Evolutionary conservation across 305 asterid species (phyloP), one percentile per base, ranked within the genome.

Genomic region (Solanum hybrid): DNA sequence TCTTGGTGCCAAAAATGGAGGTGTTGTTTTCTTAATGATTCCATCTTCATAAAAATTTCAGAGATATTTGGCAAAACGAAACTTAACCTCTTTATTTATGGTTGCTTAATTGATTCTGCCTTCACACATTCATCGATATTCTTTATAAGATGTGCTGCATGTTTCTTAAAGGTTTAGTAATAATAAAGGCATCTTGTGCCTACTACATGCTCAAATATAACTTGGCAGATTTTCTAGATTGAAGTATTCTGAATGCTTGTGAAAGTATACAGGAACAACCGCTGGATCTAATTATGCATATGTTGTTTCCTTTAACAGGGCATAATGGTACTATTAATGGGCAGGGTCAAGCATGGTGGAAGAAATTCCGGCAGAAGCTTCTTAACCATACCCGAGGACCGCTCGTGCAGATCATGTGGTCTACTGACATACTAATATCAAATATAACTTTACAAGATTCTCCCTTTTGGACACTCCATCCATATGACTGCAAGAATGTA

Each of bases 401-500:
- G 17, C 98, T 97, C 71, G 94, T 97, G 92, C 98, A 97, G 93
- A 94, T 97, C 90, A 97, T 97, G 99, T 94, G 96, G 96, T 97
- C 99, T 29, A 93, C 94, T 22, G 94, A 96, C 91, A 95, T 96
- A 90, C 34, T 94, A 90, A 93, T 96, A 91, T 92, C 95, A 84
- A 93, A 96, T 91, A 94, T 95, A 89, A 96, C 99, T 34, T 91
- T 96, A 56, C 98, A 94, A 1, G 95, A 95, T 92, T 97, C 98
- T 89, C 99, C 99, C 79, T 97, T 97, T 90, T 97, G 98, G 99
- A 97, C 99, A 77, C 94, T 96, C 82, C 99, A 96, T 92, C 99
- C 97, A 9, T 95, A 94, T 64, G 98, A 95, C 90, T 95, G 99
- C 93, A 94, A 95, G 93, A 96, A 95, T 88, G 97, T 95, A 87